phyloP scores from a whole-genome alignment of 345 rosid species.

The Microthlaspi erraticum region DNA sequence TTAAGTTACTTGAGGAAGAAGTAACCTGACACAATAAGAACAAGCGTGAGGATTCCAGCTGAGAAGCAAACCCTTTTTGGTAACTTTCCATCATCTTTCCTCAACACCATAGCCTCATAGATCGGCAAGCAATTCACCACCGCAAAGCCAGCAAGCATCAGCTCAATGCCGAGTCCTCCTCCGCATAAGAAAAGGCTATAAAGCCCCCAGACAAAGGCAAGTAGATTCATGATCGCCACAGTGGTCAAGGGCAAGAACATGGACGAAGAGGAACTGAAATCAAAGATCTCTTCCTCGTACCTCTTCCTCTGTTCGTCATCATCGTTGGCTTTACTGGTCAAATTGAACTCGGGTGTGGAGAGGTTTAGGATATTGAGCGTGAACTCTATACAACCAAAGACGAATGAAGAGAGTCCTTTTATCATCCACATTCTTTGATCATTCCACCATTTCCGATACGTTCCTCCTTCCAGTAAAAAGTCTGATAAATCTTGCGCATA shows the following conservation, averaged over 20 bases:
- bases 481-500: conserved; percentile 58
- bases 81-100: conserved; percentile 64
- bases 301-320: conserved; percentile 59
- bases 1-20: conserved; percentile 38
- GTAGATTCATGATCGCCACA: conserved; percentile 60
- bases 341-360: conserved; percentile 52
- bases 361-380: conserved; percentile 54
- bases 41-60: conserved; percentile 43
- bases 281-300: conserved; percentile 61
- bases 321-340: conserved; percentile 63
- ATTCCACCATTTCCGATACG: conserved; percentile 71
- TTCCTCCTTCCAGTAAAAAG: conserved; percentile 51
- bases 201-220: conserved; percentile 48
- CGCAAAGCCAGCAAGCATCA: conserved; percentile 51
- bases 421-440: conserved; percentile 68
- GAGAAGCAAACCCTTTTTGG: conserved; percentile 41
- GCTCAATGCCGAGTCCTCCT: conserved; percentile 48
- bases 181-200: neutral
- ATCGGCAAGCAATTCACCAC: conserved; percentile 60
- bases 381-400: conserved; percentile 54
- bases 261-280: conserved; percentile 62
- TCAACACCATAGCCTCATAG: conserved; percentile 63
- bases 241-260: conserved; percentile 54
- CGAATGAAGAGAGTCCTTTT: conserved; percentile 52
- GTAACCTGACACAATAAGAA: conserved; percentile 43